phyloP scores from a whole-genome alignment of 495 filamentous ascomycete genomes.

The Aspergillus haitiensis region DNA sequence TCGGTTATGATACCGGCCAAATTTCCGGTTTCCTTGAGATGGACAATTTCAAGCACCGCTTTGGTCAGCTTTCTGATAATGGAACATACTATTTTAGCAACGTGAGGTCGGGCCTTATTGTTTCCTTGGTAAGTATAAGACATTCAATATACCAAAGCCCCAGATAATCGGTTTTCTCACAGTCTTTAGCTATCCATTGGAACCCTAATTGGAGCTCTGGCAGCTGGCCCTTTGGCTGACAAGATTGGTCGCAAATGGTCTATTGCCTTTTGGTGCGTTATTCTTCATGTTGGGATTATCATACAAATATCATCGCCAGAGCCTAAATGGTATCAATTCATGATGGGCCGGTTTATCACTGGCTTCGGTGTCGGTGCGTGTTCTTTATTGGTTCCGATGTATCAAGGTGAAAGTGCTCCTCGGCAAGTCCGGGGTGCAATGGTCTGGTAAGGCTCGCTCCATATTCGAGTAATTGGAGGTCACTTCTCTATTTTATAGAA shows the following conservation, averaged over 20 bases:
- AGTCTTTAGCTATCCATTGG: constrained; percentile 56
- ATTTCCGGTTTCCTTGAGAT: constrained; percentile 64
- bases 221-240: constrained; percentile 56
- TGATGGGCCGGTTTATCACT: constrained; percentile 56
- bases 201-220: constrained; percentile 64
- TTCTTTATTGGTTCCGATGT: constrained; percentile 69
- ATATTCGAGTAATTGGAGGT: background rate
- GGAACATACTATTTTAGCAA: constrained; percentile 46
- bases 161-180: background rate
- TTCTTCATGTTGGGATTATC: constrained; percentile 61
- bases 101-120: constrained; percentile 53
- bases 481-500: too few species aligned
- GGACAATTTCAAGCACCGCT: constrained; percentile 46
- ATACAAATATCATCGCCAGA: constrained; percentile 61
- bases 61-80: constrained; percentile 34
- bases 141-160: too few species aligned
- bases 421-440: constrained; percentile 63
- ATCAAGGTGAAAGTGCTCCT: constrained; percentile 67
- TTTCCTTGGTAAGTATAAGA: constrained; percentile 39
- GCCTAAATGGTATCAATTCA: constrained; percentile 52
- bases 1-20: constrained; percentile 51
- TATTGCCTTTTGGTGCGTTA: constrained; percentile 53
- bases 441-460: constrained; percentile 47
- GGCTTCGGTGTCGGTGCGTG: constrained; percentile 67
- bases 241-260: constrained; percentile 53